Evolutionary conservation across 2,329 filamentous ascomycete genomes (phyloP).

Genomic region (Corynespora cassiicola): DNA sequence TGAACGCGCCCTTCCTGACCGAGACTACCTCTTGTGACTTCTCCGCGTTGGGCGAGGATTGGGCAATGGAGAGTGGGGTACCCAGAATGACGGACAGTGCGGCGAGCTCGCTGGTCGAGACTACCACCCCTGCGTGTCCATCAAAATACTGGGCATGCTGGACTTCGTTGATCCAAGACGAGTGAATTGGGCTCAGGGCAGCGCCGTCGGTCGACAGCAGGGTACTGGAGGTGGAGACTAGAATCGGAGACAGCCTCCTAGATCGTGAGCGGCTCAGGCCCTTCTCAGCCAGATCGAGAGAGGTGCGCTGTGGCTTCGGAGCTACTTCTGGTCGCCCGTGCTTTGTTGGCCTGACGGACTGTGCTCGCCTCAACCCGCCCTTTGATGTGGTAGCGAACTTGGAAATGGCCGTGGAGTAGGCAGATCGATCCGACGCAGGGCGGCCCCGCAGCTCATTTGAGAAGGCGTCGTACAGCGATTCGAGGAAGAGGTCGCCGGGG

Average conservation of each 20-base stretch:
- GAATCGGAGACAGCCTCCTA: conserved; percentile 6
- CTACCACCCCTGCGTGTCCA: conserved; percentile 18
- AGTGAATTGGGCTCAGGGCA: conserved; percentile 8
- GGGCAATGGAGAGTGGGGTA: conserved; percentile 14
- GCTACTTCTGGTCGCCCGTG: conserved; percentile 16
- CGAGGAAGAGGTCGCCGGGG: conserved; percentile 30
- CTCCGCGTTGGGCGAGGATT: conserved; percentile 1
- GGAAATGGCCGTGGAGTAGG: conserved; percentile 29
- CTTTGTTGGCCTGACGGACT: conserved; percentile 19
- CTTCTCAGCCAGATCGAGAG: conserved; percentile 19
- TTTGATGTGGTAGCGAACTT: conserved; percentile 28
- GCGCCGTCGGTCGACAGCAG: conserved; percentile 14
- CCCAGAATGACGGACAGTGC: conserved; percentile 38
- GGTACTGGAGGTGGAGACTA: conserved; percentile 6
- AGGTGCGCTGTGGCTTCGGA: conserved; percentile 11
- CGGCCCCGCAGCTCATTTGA: conserved; percentile 28
- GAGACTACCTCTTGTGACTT: conserved; percentile 3
- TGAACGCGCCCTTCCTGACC: conserved; percentile 28
- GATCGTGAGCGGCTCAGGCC: conserved; percentile 14
- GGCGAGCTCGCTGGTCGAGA: conserved; percentile 31
- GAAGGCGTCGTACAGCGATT: conserved; percentile 33
- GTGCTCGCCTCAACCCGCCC: conserved; percentile 21
- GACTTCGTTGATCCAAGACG: conserved; percentile 33
- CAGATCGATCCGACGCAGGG: conserved; percentile 24
- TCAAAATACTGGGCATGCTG: conserved; percentile 23